Percentiles rank a stretch among this genome's conserved stretches.
phyloP scores from a whole-genome alignment of 345 rosid species.

The Mallotus nudiflorus region DNA sequence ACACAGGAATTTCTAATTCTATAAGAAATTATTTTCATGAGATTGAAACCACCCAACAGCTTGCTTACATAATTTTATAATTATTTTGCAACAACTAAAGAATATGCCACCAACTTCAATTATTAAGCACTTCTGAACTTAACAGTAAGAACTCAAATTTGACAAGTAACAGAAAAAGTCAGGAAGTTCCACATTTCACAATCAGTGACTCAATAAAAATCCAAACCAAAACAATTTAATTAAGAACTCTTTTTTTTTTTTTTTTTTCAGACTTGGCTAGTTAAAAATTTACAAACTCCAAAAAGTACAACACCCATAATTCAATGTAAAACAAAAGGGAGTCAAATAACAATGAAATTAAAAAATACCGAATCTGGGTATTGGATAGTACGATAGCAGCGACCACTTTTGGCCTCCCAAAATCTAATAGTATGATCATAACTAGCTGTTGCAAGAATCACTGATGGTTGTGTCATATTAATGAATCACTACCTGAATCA shows the following conservation, averaged over 20 bases:
- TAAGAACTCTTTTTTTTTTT: no score
- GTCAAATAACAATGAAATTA: not conserved
- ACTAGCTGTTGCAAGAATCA: conserved; percentile 91
- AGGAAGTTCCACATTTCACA: not conserved
- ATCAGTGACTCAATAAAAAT: not conserved
- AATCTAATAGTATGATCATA: conserved; percentile 88
- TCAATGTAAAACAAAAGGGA: not conserved
- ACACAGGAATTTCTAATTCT: not conserved
- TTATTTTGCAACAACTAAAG: not conserved
- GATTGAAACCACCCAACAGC: no score
- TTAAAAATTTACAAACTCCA: not conserved
- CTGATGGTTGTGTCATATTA: conserved; percentile 77
- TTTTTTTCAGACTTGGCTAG: not conserved
- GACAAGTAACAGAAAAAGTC: not conserved
- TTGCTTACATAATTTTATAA: no score
- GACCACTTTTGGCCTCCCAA: conserved; percentile 96
- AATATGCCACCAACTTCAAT: not conserved
- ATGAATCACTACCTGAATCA: conserved; percentile 23
- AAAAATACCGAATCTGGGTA: conserved; percentile 77
- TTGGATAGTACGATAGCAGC: conserved; percentile 89
- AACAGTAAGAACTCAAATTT: not conserved
- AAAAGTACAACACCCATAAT: not conserved
- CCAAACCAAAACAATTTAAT: not conserved
- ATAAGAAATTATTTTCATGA: no score
- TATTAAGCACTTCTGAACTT: not conserved